phyloP scores from a whole-genome alignment of 2,329 filamentous ascomycete genomes.

The Diaporthe citriasiana region DNA sequence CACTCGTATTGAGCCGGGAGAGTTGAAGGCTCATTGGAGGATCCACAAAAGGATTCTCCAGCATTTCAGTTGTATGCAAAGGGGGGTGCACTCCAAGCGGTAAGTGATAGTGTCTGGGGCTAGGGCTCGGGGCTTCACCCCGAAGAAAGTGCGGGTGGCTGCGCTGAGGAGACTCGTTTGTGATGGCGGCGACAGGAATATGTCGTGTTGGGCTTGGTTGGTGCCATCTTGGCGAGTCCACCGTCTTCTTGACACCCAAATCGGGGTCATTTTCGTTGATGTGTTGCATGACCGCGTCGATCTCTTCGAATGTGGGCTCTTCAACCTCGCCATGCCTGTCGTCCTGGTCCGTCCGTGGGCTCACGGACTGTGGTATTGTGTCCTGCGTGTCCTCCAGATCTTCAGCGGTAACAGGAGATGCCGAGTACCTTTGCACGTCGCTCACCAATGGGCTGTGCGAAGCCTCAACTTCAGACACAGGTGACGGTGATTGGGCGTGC shows the following conservation, averaged over 20 bases:
- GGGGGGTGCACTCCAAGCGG: conserved; percentile 62
- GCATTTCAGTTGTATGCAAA: conserved; percentile 63
- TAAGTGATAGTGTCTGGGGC: conserved; percentile 68
- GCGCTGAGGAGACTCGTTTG: conserved; percentile 66
- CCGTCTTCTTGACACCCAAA: conserved; percentile 78
- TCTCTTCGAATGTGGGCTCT: conserved; percentile 80
- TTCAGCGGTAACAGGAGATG: conserved; percentile 45
- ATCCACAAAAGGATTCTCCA: conserved; percentile 75
- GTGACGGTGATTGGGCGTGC: conserved; percentile 57
- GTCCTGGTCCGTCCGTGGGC: conserved; percentile 47
- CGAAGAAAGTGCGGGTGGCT: conserved; percentile 68
- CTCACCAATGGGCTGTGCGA: conserved; percentile 33
- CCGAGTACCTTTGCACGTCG: conserved; percentile 43
- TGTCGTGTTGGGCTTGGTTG: conserved; percentile 58
- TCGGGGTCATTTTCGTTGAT: conserved; percentile 81
- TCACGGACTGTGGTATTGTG: conserved; percentile 49
- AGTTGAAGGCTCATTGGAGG: conserved; percentile 62
- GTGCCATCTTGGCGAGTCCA: conserved; percentile 62
- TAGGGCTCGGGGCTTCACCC: conserved; percentile 82
- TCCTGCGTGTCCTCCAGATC: conserved; percentile 52
- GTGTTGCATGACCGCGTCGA: conserved; percentile 92
- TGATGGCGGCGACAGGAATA: conserved; percentile 54
- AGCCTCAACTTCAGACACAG: conserved; percentile 45
- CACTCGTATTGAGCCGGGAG: conserved; percentile 72
- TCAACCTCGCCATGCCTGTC: conserved; percentile 45